Base-by-base conservation (phyloP, 1,284 basidiomycete species). In the Moesziomyces sp. region DNA sequence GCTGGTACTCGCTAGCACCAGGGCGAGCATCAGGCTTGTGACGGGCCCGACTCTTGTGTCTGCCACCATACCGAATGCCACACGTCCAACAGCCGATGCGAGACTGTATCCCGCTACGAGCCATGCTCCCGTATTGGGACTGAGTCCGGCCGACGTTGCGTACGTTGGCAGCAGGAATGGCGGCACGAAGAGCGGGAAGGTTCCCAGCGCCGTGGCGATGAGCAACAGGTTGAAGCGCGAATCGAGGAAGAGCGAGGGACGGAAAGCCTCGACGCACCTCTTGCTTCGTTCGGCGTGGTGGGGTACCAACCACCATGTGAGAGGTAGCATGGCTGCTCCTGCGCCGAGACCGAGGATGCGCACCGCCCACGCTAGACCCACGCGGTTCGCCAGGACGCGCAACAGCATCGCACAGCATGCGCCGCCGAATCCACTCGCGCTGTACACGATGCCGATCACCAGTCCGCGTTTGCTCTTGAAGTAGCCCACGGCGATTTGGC, bases 151-250 rank as follows among this genome's bases (percentile, higher is more conserved):
- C 18, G 77, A 76, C 30, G 71, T 66, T 10, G 82, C 83, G 62
- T 83, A 85, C 5, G 84, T 74, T 1, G 84, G 84, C 6, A 85
- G 72, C 64, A 84, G 80, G 75, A 85, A 85, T 24, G 84, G 82
- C 10, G 84, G 82, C 3, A 85, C 83, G 56, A 85, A 79, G 19
- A 85, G 74, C 1, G 83, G 80, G 53, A 85, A 85, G 3, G 81
- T 82, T 3, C 63, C 82, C 8, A 85, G 52, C 4, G 79, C 82
- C 5, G 80, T 82, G 0, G 79, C 72, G 13, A 78, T 30, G 45
- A 84, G 78, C 52, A 85, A 60, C 26, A 82, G 61, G 26, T 74
- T 67, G 66, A 84, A 85, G 14, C 79, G 77, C 21, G 66, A 46
- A 26, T 81, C 69, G 33, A 64, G 67, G 69, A 84, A 84, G 52